These are phyloP conservation scores for Leccinum imitatum DNA, from an alignment of 768 basidiomycete genomes.

Conservation along the genomic window DNA sequence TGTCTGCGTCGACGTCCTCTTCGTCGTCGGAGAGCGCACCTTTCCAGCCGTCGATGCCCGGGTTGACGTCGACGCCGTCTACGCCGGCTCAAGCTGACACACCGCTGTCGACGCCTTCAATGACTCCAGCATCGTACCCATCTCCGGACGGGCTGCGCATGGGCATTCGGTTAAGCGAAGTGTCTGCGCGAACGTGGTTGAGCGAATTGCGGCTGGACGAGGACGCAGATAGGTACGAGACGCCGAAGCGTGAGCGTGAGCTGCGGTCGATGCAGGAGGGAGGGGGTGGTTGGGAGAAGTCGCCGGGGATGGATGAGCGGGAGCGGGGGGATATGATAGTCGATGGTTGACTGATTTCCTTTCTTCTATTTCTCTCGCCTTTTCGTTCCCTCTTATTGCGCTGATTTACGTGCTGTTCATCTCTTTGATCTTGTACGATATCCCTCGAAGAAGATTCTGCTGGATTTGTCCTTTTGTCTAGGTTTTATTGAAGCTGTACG, in stretches of 20 bases:
- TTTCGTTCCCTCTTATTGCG: too few relatives aligned
- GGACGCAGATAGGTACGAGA: slow-evolving; percentile 19
- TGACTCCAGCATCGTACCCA: slow-evolving; percentile 26
- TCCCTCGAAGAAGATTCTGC: not conserved
- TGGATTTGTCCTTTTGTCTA: not conserved
- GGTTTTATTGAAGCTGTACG: not conserved
- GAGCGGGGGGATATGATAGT: slow-evolving; percentile 18
- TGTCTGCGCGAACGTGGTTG: slow-evolving; percentile 30
- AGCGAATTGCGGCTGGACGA: slow-evolving; percentile 32
- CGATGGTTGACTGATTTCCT: slow-evolving; percentile 14
- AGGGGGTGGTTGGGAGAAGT: slow-evolving; percentile 9
- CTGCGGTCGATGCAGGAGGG: slow-evolving; percentile 8
- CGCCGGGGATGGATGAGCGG: not conserved
- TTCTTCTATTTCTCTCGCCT: not conserved
- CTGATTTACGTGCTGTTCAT: not conserved
- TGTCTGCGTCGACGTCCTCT: not conserved
- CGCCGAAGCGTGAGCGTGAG: slow-evolving; percentile 20
- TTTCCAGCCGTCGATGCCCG: slow-evolving; percentile 25
- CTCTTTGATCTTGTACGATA: not conserved
- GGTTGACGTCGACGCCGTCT: slow-evolving; percentile 31
- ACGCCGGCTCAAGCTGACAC: slow-evolving; percentile 30
- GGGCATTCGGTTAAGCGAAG: slow-evolving; percentile 27
- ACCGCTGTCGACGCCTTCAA: slow-evolving; percentile 29
- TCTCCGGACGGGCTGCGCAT: slow-evolving; percentile 27
- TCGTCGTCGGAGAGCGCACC: not conserved